Evolutionary conservation across 768 basidiomycete species (phyloP).

Genomic region (Naganishia antarctica): DNA sequence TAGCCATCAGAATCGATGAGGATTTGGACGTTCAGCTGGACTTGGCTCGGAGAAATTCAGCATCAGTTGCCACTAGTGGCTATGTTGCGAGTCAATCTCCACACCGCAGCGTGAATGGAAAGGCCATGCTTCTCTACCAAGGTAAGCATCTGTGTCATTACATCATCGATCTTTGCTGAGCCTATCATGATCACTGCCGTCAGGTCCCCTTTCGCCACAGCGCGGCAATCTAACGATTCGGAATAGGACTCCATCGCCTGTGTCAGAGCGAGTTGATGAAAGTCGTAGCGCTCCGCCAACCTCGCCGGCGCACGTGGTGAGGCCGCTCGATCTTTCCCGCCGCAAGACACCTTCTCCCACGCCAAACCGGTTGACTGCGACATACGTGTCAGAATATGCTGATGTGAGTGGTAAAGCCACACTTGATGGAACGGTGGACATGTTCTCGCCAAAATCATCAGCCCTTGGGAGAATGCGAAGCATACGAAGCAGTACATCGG

Average conservation of each 20-base stretch:
- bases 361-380: neutral
- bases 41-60: constrained; percentile 76
- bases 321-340: constrained; percentile 14
- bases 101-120: neutral
- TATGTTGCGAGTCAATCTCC: neutral
- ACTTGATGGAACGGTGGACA: neutral
- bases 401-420: no score
- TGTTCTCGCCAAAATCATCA: neutral
- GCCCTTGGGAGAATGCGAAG: neutral
- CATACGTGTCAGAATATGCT: neutral
- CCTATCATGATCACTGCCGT: neutral
- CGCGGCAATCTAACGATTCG: constrained; percentile 8
- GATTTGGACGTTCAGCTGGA: constrained; percentile 74
- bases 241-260: constrained; percentile 22
- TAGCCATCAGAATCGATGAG: constrained; percentile 42
- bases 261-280: neutral
- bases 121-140: neutral
- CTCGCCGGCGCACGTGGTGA: neutral
- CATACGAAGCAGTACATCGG: neutral
- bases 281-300: neutral
- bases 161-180: neutral
- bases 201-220: constrained; percentile 14
- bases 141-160: neutral
- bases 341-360: constrained; percentile 19
- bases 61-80: constrained; percentile 30